A percentile compares a stretch with the other conserved stretches of the same genome.
Conservation (phyloP, 1,284 basidiomycete genomes). For the Phylloboletellus chloephorus region DNA sequence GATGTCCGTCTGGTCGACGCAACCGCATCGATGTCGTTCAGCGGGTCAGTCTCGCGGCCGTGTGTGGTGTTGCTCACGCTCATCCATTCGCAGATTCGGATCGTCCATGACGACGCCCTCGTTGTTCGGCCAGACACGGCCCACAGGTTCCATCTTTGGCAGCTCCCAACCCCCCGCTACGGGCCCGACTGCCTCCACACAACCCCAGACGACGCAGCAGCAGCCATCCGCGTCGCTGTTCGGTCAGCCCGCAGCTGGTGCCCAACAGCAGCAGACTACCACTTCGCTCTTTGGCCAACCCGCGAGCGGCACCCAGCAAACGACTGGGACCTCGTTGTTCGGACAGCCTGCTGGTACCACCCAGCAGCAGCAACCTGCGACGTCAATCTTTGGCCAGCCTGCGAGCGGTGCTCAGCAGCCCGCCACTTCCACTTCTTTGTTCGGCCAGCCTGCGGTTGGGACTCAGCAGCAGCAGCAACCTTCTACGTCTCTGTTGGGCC, state of each 20-base stretch:
- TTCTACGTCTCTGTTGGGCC: conserved; percentile 20
- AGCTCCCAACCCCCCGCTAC: conserved; percentile 22
- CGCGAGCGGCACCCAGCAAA: conserved; percentile 26
- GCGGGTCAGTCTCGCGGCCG: conserved; percentile 15
- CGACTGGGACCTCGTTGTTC: conserved; percentile 25
- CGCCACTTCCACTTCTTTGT: conserved; percentile 18
- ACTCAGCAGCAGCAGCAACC: conserved; percentile 8
- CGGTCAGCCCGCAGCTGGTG: conserved; percentile 25
- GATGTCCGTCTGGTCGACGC: background rate
- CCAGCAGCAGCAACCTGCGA: conserved; percentile 11
- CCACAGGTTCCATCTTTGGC: conserved; percentile 32
- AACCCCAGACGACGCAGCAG: conserved; percentile 25
- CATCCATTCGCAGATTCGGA: conserved; percentile 14
- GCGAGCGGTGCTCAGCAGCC: conserved; percentile 21
- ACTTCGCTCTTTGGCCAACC: conserved; percentile 14
- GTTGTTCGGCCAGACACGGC: conserved; percentile 35
- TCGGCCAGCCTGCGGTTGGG: conserved; percentile 19
- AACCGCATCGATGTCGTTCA: conserved; percentile 19
- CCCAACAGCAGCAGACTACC: conserved; percentile 16
- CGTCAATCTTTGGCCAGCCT: conserved; percentile 25
- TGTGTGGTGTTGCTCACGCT: conserved; percentile 3
- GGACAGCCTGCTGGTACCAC: conserved; percentile 18
- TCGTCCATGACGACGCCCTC: conserved; percentile 23
- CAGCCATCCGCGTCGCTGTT: conserved; percentile 33
- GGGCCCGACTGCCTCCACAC: conserved; percentile 26